Conservation (phyloP, 2,329 filamentous ascomycete species). For the Ilyonectria mors-panacis region DNA sequence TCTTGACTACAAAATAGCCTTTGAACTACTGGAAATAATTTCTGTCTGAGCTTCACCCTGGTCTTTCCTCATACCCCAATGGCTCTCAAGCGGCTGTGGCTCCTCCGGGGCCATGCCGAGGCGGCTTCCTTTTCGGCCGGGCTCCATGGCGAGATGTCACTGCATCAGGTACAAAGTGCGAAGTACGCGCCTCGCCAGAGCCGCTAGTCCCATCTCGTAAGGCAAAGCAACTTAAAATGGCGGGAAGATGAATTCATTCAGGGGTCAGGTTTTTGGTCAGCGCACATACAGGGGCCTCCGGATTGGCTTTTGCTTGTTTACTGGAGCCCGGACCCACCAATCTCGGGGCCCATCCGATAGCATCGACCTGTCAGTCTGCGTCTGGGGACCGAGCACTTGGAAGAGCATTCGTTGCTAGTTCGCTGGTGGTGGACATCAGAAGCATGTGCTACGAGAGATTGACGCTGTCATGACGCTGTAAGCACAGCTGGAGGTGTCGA, state of each 20-base stretch:
- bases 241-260: not conserved
- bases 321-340: conserved; percentile 1
- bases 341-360: not conserved
- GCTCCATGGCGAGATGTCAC: not conserved
- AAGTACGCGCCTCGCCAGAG: not conserved
- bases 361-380: not conserved
- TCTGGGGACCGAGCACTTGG: not conserved
- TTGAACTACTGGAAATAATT: too few species aligned
- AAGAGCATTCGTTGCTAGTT: not conserved
- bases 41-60: too few species aligned
- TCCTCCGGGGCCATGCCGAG: too few species aligned
- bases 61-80: too few species aligned
- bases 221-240: not conserved
- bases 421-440: not conserved
- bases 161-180: not conserved
- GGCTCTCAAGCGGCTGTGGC: too few species aligned
- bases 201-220: not conserved
- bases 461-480: not conserved
- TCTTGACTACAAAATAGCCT: too few species aligned
- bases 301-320: conserved; percentile 17
- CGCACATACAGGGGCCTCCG: conserved; percentile 7
- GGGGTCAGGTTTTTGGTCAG: conserved; percentile 24
- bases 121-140: too few species aligned
- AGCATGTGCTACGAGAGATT: not conserved
- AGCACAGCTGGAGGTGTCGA: not conserved